Conservation (phyloP, 768 basidiomycete genomes). For the Mycena haematopus region DNA sequence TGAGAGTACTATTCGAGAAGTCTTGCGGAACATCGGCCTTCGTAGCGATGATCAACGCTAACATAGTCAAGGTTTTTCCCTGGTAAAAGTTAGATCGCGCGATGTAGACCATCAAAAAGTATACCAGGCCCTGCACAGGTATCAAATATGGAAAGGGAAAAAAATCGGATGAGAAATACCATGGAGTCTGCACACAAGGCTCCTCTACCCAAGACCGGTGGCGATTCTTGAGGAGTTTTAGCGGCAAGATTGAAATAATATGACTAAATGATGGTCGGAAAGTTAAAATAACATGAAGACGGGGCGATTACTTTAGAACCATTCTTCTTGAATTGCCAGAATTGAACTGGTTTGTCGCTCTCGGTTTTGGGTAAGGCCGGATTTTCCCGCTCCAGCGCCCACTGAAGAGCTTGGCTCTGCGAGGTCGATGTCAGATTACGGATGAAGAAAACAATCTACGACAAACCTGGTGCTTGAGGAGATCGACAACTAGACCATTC, state of each 20-base stretch:
- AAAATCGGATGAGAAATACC: conserved; percentile 45
- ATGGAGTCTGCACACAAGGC: conserved; percentile 91
- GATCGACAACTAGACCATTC: conserved; percentile 71
- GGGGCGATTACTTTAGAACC: conserved; percentile 54
- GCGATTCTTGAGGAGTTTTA: conserved; percentile 70
- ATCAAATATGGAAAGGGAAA: background rate
- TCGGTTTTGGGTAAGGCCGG: conserved; percentile 73
- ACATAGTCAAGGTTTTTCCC: conserved; percentile 93
- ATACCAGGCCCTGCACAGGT: conserved; percentile 50
- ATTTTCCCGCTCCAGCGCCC: conserved; percentile 85
- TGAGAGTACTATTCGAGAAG: conserved; percentile 74
- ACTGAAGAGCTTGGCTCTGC: conserved; percentile 83
- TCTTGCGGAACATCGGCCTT: conserved; percentile 63
- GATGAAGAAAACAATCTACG: background rate
- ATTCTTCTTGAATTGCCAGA: conserved; percentile 78
- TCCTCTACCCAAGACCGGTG: conserved; percentile 79
- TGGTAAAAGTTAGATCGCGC: conserved; percentile 32
- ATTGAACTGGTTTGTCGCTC: conserved; percentile 80
- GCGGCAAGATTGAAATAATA: conserved; percentile 86
- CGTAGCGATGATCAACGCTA: conserved; percentile 82
- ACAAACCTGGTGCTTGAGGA: conserved; percentile 82
- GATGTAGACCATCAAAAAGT: conserved; percentile 11
- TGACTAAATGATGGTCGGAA: conserved; percentile 38
- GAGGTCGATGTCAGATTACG: conserved; percentile 5
- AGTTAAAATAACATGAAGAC: background rate